These are phyloP conservation scores for Chaetomium sp. DNA, from an alignment of 2,329 filamentous ascomycete genomes.

Conservation along the genomic window DNA sequence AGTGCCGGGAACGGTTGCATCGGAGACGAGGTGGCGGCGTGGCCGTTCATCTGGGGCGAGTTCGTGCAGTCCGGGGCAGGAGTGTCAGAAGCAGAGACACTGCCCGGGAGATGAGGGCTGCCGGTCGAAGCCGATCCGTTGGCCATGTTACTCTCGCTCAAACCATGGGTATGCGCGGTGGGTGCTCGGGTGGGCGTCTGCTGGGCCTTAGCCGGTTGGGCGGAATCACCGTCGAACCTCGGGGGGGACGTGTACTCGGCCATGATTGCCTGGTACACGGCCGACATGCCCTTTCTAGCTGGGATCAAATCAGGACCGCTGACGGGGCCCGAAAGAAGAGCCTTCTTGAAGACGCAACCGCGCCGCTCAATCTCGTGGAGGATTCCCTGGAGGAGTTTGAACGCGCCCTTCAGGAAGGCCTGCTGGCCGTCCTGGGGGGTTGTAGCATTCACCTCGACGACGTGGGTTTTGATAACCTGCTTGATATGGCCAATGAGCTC, in stretches of 20 bases:
- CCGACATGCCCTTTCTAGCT: conserved; percentile 13
- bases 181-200: conserved; percentile 5
- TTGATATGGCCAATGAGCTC: conserved; percentile 9
- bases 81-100: background rate
- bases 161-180: background rate
- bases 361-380: conserved; percentile 14
- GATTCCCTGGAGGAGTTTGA: conserved; percentile 13
- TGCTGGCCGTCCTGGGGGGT: conserved; percentile 1
- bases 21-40: background rate
- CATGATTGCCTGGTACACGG: conserved; percentile 13
- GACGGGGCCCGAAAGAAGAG: conserved; percentile 13
- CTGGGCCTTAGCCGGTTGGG: background rate
- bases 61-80: background rate
- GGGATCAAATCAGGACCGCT: background rate
- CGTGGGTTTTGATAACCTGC: conserved; percentile 1
- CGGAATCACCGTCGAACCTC: background rate
- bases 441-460: conserved; percentile 6
- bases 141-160: background rate
- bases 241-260: conserved; percentile 13
- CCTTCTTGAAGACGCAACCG: conserved; percentile 19
- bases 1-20: conserved; percentile 1
- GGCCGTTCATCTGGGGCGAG: background rate
- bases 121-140: background rate
- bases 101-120: conserved; percentile 1
- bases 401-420: conserved; percentile 21